Percentiles rank a stretch among this genome's conserved stretches.
Evolutionary conservation across 768 basidiomycete genomes (phyloP).

Genomic region (Cubamyces sp.): DNA sequence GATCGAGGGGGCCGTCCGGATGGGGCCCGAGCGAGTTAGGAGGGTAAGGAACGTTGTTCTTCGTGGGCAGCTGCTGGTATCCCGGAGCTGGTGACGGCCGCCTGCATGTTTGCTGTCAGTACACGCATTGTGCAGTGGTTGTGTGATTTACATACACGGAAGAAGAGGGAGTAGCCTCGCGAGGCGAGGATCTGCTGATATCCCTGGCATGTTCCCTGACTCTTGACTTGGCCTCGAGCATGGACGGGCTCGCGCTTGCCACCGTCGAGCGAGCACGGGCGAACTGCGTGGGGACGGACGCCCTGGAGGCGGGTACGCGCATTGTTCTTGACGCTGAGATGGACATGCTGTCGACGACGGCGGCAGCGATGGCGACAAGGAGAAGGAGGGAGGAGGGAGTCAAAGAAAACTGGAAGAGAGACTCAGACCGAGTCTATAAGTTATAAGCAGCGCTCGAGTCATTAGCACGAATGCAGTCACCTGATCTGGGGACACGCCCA

Average conservation of each 20-base stretch:
- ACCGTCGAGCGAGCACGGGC: conserved; percentile 57
- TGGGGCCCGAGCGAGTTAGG: conserved; percentile 39
- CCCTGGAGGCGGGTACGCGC: conserved; percentile 47
- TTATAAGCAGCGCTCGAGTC: conserved; percentile 27
- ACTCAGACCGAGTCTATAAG: conserved; percentile 20
- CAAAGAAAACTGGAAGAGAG: conserved; percentile 20
- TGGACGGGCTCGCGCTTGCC: conserved; percentile 45
- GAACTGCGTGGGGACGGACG: conserved; percentile 39
- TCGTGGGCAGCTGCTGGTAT: conserved; percentile 54
- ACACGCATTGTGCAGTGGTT: neutral
- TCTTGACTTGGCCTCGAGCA: conserved; percentile 80
- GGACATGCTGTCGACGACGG: conserved; percentile 24
- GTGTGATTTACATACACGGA: conserved; percentile 51
- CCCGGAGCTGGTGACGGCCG: conserved; percentile 65
- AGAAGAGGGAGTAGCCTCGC: conserved; percentile 64
- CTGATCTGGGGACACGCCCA: conserved; percentile 1
- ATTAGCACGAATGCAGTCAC: conserved; percentile 12
- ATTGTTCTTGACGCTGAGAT: conserved; percentile 41
- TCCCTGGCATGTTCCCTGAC: conserved; percentile 77
- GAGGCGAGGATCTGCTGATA: conserved; percentile 68
- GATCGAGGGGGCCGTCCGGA: conserved; percentile 62
- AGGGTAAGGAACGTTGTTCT: conserved; percentile 42
- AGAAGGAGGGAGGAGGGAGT: conserved; percentile 13
- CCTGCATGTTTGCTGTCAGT: conserved; percentile 39
- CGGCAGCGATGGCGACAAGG: conserved; percentile 16